These are phyloP conservation scores for Mycena vulgaris DNA, from an alignment of 768 basidiomycete species.

Conservation along the genomic window DNA sequence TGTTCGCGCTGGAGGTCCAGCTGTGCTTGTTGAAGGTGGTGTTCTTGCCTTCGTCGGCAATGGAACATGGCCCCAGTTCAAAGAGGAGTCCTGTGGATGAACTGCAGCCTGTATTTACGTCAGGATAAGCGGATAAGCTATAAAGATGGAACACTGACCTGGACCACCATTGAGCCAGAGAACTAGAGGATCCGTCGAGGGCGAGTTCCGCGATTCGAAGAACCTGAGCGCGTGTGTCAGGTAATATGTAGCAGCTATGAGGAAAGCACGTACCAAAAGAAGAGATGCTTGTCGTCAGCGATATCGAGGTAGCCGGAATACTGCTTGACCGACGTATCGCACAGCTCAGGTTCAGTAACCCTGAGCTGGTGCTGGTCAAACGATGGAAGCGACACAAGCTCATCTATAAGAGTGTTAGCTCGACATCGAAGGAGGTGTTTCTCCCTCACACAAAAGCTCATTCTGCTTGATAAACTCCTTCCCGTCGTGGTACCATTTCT, in stretches of 20 bases:
- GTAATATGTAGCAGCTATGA: not conserved
- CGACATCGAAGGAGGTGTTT: not conserved
- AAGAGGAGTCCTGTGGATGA: conserved; percentile 90
- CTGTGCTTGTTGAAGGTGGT: conserved; percentile 83
- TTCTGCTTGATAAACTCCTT: conserved; percentile 79
- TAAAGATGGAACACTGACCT: conserved; percentile 45
- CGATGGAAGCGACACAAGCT: conserved; percentile 71
- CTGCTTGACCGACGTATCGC: conserved; percentile 86
- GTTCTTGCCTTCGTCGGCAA: conserved; percentile 79
- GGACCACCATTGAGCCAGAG: conserved; percentile 94
- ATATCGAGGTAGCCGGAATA: conserved; percentile 90
- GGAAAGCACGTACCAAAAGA: conserved; percentile 78
- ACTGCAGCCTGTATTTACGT: conserved; percentile 56
- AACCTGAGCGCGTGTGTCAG: conserved; percentile 67
- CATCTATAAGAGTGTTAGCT: conserved; percentile 62
- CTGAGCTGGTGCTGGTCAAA: conserved; percentile 70
- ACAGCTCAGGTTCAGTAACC: conserved; percentile 78
- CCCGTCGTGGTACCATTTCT: conserved; percentile 76
- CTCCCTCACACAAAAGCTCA: conserved; percentile 72
- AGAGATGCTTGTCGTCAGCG: conserved; percentile 84
- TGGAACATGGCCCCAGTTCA: conserved; percentile 91
- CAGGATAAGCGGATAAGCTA: not conserved
- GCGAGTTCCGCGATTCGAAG: conserved; percentile 87
- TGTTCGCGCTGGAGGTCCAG: conserved; percentile 88
- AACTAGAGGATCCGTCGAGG: conserved; percentile 84